phyloP scores from a whole-genome alignment of 2,329 filamentous ascomycete species.

The Calonectria honghensis region DNA sequence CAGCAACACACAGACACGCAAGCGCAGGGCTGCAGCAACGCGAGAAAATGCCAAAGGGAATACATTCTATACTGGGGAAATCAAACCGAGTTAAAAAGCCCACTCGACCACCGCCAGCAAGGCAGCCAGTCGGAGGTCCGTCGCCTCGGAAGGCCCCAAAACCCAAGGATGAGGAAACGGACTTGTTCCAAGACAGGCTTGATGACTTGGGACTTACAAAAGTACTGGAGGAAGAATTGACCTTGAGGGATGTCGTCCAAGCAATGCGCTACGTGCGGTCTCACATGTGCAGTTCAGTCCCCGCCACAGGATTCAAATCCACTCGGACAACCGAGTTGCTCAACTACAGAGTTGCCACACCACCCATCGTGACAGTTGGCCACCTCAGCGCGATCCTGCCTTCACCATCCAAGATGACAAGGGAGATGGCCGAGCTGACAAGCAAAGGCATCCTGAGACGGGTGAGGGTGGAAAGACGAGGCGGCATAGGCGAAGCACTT shows the following conservation, averaged over 20 bases:
- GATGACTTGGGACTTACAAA: slow-evolving; percentile 76
- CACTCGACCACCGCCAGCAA: slow-evolving; percentile 42
- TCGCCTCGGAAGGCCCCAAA: slow-evolving; percentile 54
- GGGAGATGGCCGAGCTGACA: slow-evolving; percentile 78
- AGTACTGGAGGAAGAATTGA: slow-evolving; percentile 73
- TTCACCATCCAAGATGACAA: slow-evolving; percentile 79
- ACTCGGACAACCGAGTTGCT: slow-evolving; percentile 78
- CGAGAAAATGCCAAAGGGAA: slow-evolving; percentile 57
- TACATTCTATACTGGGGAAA: slow-evolving; percentile 63
- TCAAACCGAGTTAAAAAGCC: slow-evolving; percentile 61
- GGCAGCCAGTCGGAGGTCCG: slow-evolving; percentile 46
- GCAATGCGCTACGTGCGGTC: slow-evolving; percentile 77
- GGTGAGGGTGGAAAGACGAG: slow-evolving; percentile 77
- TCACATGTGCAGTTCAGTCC: slow-evolving; percentile 79
- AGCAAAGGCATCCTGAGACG: slow-evolving; percentile 75
- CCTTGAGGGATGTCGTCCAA: slow-evolving; percentile 77
- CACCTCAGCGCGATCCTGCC: slow-evolving; percentile 79
- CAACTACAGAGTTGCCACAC: slow-evolving; percentile 75
- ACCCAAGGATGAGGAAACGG: slow-evolving; percentile 51
- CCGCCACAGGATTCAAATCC: slow-evolving; percentile 78
- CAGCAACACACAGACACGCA: neutral
- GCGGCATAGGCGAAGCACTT: slow-evolving; percentile 78
- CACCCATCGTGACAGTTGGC: slow-evolving; percentile 78
- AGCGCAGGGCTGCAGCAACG: neutral
- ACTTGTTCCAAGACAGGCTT: slow-evolving; percentile 68